Base-by-base conservation (phyloP, 2,329 filamentous ascomycete species). In the Talaromyces piceae region DNA sequence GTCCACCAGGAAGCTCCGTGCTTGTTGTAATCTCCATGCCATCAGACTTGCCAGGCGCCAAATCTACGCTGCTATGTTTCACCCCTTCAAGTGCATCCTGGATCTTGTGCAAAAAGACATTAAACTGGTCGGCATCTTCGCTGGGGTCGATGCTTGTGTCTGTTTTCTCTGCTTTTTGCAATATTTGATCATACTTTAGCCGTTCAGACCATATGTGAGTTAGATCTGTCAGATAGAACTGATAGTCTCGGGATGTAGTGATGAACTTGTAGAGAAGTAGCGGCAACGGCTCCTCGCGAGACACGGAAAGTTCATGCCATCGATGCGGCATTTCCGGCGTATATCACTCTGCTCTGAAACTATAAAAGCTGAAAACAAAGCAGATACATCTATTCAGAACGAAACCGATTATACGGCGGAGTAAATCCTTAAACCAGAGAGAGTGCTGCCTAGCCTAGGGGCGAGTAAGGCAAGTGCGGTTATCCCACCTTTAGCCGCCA, bases 91-190 rank as follows among this genome's bases (percentile, higher is more conserved):
- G 59, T 13, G 78, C 74, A 56, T 74, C 70, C 27, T 67, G 60
- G 45, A 84, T 70, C 57, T 80, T 80, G n/a, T 75, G 66, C 7
- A 83, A 66, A 2, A 84, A 68, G 13, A 82, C 75, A 25, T 66
- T 60, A 51, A 80, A 73, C 59, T 84, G 81, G n/a, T 73, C 67
- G 5, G 68, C 61, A 55, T 78, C 77, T 63, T 80, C 77, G 57
- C 73, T 77, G 2, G 82, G 79, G 62, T 84, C 81, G 53, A 84
- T 82, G 18, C 76, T 79, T 13, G 78, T 77, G 41, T 73, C 69
- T 47, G 71, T 64, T 11, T 73, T 62, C 18, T 71, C 65, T 5
- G 80, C 79, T 57, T 74, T 70, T 20, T 66, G 59, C 22, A 78
- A 59, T 28, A 84, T 76, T 11, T 71, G 66, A 33, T 66, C 59